Conservation (phyloP, 306 rosid species). For the Myrica gale region DNA sequence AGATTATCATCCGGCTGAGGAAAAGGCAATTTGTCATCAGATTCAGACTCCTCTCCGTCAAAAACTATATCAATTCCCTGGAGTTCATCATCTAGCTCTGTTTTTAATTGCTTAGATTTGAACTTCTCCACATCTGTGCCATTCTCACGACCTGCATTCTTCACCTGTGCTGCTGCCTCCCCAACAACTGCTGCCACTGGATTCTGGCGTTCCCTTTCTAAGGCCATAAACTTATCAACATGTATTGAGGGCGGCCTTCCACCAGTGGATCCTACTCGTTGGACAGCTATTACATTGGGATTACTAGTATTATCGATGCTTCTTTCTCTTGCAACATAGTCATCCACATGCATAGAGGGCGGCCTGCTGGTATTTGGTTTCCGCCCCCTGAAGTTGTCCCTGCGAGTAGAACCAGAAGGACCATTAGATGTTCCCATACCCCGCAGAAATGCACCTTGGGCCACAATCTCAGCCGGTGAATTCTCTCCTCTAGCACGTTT, state of each 20-base stretch:
- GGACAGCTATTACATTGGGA: constrained; percentile 76
- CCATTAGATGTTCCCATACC: constrained; percentile 55
- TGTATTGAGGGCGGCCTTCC: constrained; percentile 99
- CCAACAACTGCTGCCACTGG: constrained; percentile 67
- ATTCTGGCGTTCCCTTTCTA: constrained; percentile 97
- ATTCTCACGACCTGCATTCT: constrained; percentile 53
- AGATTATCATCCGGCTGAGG: constrained; percentile 87
- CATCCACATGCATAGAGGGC: constrained; percentile 99
- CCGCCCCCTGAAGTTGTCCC: constrained; percentile 95
- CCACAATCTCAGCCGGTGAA: constrained; percentile 55
- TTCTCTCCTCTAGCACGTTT: constrained; percentile 90
- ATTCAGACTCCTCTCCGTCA: constrained; percentile 89
- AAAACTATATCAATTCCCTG: constrained; percentile 95
- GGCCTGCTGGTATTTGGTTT: constrained; percentile 99
- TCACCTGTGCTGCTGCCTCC: constrained; percentile 56
- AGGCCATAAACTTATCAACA: constrained; percentile 97
- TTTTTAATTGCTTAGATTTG: constrained; percentile 73
- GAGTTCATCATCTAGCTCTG: constrained; percentile 91
- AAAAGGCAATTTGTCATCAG: constrained; percentile 89
- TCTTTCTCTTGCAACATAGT: constrained; percentile 95
- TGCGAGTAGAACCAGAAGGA: constrained; percentile 83
- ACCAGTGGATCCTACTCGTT: constrained; percentile 80
- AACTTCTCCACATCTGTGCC: constrained; percentile 61
- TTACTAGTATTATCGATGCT: constrained; percentile 69
- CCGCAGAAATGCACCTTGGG: constrained; percentile 66